Evolutionary conservation across 306 rosid genomes (phyloP).

Genomic region (Cicer pinnatifidum): DNA sequence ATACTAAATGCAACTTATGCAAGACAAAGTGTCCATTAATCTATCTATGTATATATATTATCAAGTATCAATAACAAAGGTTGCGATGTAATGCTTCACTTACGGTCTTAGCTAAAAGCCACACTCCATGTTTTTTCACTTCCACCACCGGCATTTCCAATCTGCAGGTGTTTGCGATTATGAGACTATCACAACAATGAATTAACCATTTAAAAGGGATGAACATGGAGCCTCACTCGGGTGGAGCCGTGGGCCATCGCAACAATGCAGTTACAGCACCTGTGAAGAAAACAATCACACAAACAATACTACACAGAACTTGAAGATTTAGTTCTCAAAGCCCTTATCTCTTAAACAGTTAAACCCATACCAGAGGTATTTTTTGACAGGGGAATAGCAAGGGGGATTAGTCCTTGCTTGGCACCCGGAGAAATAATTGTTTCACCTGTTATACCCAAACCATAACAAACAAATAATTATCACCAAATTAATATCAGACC

Average conservation of each 20-base stretch:
- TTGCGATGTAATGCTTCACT: slow-evolving; percentile 41
- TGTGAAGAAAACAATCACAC: slow-evolving; percentile 44
- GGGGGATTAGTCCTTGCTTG: slow-evolving; percentile 78
- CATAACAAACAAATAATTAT: slow-evolving; percentile 10
- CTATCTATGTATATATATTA: background rate
- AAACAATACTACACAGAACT: slow-evolving; percentile 32
- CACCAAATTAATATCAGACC: slow-evolving; percentile 12
- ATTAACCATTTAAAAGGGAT: slow-evolving; percentile 10
- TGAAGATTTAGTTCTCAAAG: slow-evolving; percentile 31
- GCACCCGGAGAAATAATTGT: slow-evolving; percentile 83
- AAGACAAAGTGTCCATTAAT: slow-evolving; percentile 13
- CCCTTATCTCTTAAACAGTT: slow-evolving; percentile 2
- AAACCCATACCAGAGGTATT: slow-evolving; percentile 63
- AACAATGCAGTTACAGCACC: slow-evolving; percentile 82
- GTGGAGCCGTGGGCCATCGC: slow-evolving; percentile 96
- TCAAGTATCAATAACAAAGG: slow-evolving; percentile 21
- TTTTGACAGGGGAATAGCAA: slow-evolving; percentile 77
- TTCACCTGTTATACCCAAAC: slow-evolving; percentile 63
- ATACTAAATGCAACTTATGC: background rate
- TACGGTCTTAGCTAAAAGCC: slow-evolving; percentile 92
- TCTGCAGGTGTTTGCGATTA: slow-evolving; percentile 51
- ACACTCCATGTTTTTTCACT: slow-evolving; percentile 84
- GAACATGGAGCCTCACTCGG: slow-evolving; percentile 61
- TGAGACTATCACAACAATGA: slow-evolving; percentile 39
- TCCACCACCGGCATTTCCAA: slow-evolving; percentile 96